Base-by-base conservation (phyloP, 352 stramenopile genomes). In the Phytophthora pisi region DNA sequence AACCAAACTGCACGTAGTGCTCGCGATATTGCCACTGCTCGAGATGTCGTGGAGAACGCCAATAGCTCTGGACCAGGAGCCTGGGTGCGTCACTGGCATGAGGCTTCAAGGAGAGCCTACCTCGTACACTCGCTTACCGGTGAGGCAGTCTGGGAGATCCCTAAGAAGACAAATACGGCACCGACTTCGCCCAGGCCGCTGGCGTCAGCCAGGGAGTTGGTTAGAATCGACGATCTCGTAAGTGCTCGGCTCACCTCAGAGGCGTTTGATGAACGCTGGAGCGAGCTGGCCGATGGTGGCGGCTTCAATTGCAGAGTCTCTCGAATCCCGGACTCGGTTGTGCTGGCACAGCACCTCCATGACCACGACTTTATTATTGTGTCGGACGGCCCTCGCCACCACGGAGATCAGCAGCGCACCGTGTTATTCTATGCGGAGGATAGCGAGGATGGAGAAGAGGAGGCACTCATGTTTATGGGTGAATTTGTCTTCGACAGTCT, bases 401-500 rank as follows among this genome's bases (percentile, higher is more conserved):
- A 31, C 31, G 61, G 58, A 43, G 38, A 72, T 57, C 10, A 69
- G 75, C 65, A 73, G 24, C 79, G 84, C n/a, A 79, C 70, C 4
- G 70, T 87, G 26, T 64, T 90, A 50, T 92, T 85, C 34, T 90
- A 90, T 61, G 75, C 81, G 1, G 59, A 74, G 20, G 57, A 63
- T 7, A 45, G 13, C 40, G 36, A 61, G 28, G 50, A 59, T 8
- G 50, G 49, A 11, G 43, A 64, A 9, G 23, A 58, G 52, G 20
- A 23, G 62, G 45, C 13, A 42, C n/a, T 66, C 9, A 81, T 82
- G 34, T 93, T 91, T 54, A 74, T 93, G 36, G 78, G 76, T 0
- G 84, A 90, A 51, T 90, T 92, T 34, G 59, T 84, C 46, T 88
- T 93, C 64, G 82, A 93, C 67, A 91, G 81, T 20, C 66, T 92